Percentiles rank a stretch among this genome's conserved stretches.
Conservation (phyloP, 768 basidiomycete genomes). For the Podaxis rugospora region DNA sequence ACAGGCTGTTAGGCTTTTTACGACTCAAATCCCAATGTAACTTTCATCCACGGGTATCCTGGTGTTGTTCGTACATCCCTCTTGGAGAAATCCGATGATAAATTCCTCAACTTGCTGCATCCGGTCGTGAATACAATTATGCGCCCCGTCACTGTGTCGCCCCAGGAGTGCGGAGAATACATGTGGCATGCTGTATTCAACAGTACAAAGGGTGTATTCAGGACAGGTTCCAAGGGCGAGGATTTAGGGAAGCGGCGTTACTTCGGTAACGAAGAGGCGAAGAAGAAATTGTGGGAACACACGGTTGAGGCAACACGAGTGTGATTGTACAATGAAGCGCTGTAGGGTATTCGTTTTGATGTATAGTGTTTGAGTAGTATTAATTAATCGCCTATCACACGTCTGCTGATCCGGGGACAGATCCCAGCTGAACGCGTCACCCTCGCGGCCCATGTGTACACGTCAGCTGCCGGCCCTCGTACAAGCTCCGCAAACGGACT, state of each 20-base stretch:
- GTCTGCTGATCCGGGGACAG: not conserved
- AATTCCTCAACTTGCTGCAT: slow-evolving; percentile 18
- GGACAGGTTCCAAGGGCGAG: slow-evolving; percentile 30
- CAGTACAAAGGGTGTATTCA: slow-evolving; percentile 24
- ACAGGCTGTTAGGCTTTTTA: slow-evolving; percentile 26
- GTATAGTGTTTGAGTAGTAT: no score
- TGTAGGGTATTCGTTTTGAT: not conserved
- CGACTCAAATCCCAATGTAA: slow-evolving; percentile 23
- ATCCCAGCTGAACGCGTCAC: not conserved
- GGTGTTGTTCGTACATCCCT: slow-evolving; percentile 35
- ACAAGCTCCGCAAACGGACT: not conserved
- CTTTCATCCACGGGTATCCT: slow-evolving; percentile 33
- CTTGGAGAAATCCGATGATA: slow-evolving; percentile 21
- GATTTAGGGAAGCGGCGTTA: slow-evolving; percentile 31
- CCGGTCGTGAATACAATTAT: slow-evolving; percentile 18
- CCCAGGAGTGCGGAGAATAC: slow-evolving; percentile 30
- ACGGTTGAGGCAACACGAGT: slow-evolving; percentile 15
- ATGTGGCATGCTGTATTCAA: slow-evolving; percentile 31
- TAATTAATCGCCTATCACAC: not conserved
- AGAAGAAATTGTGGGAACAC: slow-evolving; percentile 34
- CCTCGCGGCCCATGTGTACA: not conserved
- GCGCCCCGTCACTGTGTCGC: slow-evolving; percentile 22
- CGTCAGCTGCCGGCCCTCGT: not conserved
- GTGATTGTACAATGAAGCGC: not conserved
- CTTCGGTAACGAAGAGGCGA: slow-evolving; percentile 31